phyloP scores from a whole-genome alignment of 2,329 filamentous ascomycete genomes.

The Stromatinia cepivora region DNA sequence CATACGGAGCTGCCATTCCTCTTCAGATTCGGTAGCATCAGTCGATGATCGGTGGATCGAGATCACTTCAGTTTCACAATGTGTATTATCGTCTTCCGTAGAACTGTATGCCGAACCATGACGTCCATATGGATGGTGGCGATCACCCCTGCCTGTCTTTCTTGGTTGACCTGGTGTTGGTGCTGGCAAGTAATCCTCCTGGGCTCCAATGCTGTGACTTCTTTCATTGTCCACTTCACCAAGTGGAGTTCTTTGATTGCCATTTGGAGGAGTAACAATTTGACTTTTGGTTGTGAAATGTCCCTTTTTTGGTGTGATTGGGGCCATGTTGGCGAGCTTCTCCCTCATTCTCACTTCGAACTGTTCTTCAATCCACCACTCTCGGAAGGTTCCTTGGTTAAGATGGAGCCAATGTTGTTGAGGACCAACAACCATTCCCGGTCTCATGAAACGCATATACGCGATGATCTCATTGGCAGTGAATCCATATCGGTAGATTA shows the following conservation, averaged over 20 bases:
- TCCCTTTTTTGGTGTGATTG: conserved; percentile 62
- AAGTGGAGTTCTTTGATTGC: conserved; percentile 76
- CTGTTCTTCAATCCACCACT: conserved; percentile 86
- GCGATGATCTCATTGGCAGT: conserved; percentile 96
- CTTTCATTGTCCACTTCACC: conserved; percentile 86
- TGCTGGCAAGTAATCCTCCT: conserved; percentile 89
- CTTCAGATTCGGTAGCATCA: conserved; percentile 77
- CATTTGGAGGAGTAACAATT: conserved; percentile 81
- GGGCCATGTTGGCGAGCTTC: conserved; percentile 48
- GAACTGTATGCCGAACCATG: conserved; percentile 48
- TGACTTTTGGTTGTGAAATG: conserved; percentile 63
- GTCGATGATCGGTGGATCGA: conserved; percentile 62
- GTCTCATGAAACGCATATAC: conserved; percentile 98
- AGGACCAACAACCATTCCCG: conserved; percentile 97
- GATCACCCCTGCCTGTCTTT: conserved; percentile 75
- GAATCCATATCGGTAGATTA: conserved; percentile 96
- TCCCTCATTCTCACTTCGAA: conserved; percentile 51
- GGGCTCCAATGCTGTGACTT: conserved; percentile 61
- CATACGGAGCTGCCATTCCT: conserved; percentile 68
- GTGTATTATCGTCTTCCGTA: conserved; percentile 53
- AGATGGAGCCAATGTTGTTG: conserved; percentile 99
- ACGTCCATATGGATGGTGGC: conserved; percentile 71
- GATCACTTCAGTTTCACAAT: conserved; percentile 59
- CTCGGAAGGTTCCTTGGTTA: conserved; percentile 94
- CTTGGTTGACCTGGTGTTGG: conserved; percentile 94